Base-by-base conservation (phyloP, 805 yeast species). In the Debaryomyces tyrocola region DNA sequence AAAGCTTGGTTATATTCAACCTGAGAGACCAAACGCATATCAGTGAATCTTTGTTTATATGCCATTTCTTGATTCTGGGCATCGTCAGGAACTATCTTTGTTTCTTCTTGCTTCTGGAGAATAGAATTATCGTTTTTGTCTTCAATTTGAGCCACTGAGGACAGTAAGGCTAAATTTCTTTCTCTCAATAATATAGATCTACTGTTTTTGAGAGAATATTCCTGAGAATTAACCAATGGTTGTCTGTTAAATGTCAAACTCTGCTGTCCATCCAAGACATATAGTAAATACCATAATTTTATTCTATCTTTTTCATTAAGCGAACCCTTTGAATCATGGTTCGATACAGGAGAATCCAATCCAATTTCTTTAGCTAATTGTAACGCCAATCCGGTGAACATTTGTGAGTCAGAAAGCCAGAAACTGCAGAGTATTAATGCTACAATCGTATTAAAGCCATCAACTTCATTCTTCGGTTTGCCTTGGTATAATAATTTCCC, bases 191-290 rank as follows among this genome's bases (percentile, higher is more conserved):
- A 56, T 10, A 78, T 52, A 27, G 64, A 63, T 44, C 77, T 64
- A 35, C 80, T 70, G 36, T 77, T 64, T 41, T 56, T 62, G 12
- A 82, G 57, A 3, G 78, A 56, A 28, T 65, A 67, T 46, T 82
- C 86, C 24, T 63, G 57, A 2, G 74, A 62, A 43, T 72, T 70
- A n/a, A 84, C 74, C 37, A 84, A 57, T 0, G 86, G 80, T 46
- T 78, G 78, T 52, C 85, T 71, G 51, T 80, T 79, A 54, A 75
- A 78, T 0, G 84, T 76, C 55, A 84, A 63, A 51, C 86, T 79
- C 53, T 84, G 88, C 52, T 84, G 87, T 0, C 88, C 87, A 62
- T 84, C 90, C 33, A 83, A 63, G 8, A 83, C 77, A 59, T 80
- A 84, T 17, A 84, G 63, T 47, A 84, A 65, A 57, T 83, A 84